These are phyloP conservation scores for Camptophora hylomeconis DNA, from an alignment of 2,329 filamentous ascomycete species.

Conservation along the genomic window DNA sequence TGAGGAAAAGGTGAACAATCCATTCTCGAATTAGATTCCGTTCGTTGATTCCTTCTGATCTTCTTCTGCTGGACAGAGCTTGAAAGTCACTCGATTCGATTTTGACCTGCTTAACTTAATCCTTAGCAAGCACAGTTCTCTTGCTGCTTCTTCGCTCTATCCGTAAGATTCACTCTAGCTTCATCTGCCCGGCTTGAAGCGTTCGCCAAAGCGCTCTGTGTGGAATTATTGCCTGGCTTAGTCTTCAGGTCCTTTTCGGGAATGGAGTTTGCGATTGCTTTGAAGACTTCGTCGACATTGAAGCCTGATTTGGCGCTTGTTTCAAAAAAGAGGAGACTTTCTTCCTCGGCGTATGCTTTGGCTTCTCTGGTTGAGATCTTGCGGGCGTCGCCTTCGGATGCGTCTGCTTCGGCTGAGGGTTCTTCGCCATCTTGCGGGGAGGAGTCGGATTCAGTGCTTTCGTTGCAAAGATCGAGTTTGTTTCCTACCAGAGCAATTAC, in stretches of 20 bases:
- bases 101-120: no score
- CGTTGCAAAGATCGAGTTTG: slow-evolving; percentile 75
- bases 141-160: slow-evolving; percentile 61
- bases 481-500: slow-evolving; percentile 96
- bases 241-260: slow-evolving; percentile 93
- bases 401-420: slow-evolving; percentile 36
- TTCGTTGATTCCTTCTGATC: no score
- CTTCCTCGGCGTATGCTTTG: slow-evolving; percentile 86
- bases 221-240: slow-evolving; percentile 58
- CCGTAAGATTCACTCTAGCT: slow-evolving; percentile 67
- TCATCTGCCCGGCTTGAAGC: slow-evolving; percentile 31
- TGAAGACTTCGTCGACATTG: slow-evolving; percentile 93
- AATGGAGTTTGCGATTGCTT: slow-evolving; percentile 94
- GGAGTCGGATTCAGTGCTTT: slow-evolving; percentile 33
- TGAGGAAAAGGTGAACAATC: no score
- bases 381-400: slow-evolving; percentile 59
- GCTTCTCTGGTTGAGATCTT: slow-evolving; percentile 88
- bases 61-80: no score
- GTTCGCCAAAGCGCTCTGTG: slow-evolving; percentile 43
- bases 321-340: slow-evolving; percentile 90
- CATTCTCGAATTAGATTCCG: no score
- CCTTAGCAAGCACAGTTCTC: slow-evolving; percentile 88
- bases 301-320: slow-evolving; percentile 93
- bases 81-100: no score
- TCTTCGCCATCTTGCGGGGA: slow-evolving; percentile 26